Percentiles rank a stretch among this genome's conserved stretches.
Evolutionary conservation across 768 basidiomycete species (phyloP).

Genomic region (Favolaschia claudopus): DNA sequence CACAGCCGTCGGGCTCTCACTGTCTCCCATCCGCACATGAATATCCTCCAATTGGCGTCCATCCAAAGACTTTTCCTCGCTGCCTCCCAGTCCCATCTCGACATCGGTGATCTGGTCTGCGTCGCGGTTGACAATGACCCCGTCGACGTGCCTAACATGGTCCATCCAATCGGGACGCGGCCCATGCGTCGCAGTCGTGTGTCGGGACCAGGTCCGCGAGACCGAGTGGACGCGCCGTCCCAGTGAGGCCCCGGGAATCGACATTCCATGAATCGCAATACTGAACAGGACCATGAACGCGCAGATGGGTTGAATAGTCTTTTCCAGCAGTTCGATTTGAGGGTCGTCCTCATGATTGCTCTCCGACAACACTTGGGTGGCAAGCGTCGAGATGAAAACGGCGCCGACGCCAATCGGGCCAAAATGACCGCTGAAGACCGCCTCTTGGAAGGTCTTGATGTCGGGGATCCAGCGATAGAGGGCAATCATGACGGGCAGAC

Average conservation of each 20-base stretch:
- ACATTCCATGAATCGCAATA: constrained; percentile 87
- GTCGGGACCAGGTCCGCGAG: constrained; percentile 89
- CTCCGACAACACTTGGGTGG: constrained; percentile 63
- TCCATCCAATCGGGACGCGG: constrained; percentile 81
- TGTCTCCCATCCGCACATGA: constrained; percentile 6
- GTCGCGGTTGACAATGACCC: constrained; percentile 90
- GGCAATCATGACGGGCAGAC: constrained; percentile 84
- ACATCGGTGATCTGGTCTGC: constrained; percentile 50
- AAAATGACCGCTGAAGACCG: constrained; percentile 94
- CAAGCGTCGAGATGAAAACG: constrained; percentile 92
- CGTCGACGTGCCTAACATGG: constrained; percentile 71
- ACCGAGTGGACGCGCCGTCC: constrained; percentile 90
- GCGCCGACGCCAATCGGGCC: constrained; percentile 84
- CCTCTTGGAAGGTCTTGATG: constrained; percentile 93
- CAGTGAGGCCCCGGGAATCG: constrained; percentile 94
- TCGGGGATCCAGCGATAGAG: constrained; percentile 96
- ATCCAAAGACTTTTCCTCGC: constrained; percentile 9
- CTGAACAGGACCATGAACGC: constrained; percentile 95
- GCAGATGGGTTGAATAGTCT: constrained; percentile 90
- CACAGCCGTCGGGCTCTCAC: constrained; percentile 21
- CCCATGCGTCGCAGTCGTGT: constrained; percentile 47
- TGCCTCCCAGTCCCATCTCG: constrained; percentile 31
- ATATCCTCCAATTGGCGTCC: constrained; percentile 24
- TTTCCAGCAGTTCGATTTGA: constrained; percentile 71
- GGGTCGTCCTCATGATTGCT: constrained; percentile 50